These are phyloP conservation scores for Brassica napus DNA, from an alignment of 345 rosid genomes.

Conservation along the genomic window DNA sequence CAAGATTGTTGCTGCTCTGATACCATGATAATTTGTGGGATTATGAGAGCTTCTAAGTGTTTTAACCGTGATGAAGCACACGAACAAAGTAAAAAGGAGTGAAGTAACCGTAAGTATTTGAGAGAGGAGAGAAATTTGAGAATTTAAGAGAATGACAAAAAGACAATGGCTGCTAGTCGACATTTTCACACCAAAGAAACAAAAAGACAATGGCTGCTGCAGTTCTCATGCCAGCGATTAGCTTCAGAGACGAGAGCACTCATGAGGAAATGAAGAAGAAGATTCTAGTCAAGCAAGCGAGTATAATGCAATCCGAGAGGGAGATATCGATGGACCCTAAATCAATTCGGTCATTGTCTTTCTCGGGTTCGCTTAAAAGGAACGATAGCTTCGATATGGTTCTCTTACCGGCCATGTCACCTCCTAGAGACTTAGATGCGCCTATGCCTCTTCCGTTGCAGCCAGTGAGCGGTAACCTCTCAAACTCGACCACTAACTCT, in stretches of 20 bases:
- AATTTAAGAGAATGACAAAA: no score
- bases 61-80: no score
- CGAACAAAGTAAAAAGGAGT: no score
- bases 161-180: no score
- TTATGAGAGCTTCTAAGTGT: no score
- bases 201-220: conserved; percentile 22
- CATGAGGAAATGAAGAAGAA: conserved; percentile 33
- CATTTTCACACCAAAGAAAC: conserved; percentile 4
- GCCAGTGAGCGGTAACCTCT: conserved; percentile 60
- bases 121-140: no score
- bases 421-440: conserved; percentile 36
- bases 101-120: no score
- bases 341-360: conserved; percentile 45
- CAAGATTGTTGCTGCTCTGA: no score
- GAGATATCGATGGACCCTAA: conserved; percentile 64
- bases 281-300: conserved; percentile 33
- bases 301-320: conserved; percentile 47
- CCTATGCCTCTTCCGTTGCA: conserved; percentile 49
- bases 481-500: conserved; percentile 55
- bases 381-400: conserved; percentile 49
- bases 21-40: no score
- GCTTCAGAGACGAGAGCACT: conserved; percentile 31
- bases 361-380: conserved; percentile 30
- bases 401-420: conserved; percentile 42
- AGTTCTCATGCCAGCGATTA: conserved; percentile 34